Conservation (phyloP, 371 early-diverging fungal genomes). For the Rhizopus sp. region DNA sequence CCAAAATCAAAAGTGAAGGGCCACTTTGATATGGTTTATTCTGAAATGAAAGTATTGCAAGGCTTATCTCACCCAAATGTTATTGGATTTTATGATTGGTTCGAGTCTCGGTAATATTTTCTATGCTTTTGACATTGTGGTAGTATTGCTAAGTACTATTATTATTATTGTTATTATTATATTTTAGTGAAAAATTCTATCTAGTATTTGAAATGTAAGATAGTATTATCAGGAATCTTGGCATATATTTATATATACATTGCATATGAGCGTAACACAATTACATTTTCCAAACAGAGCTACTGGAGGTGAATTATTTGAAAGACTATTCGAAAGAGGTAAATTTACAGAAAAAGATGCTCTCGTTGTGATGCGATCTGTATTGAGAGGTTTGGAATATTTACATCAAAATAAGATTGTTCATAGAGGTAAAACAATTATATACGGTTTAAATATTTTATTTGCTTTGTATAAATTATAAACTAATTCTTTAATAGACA, state of each 20-base stretch:
- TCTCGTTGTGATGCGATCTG: slow-evolving; percentile 61
- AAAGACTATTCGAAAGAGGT: slow-evolving; percentile 80
- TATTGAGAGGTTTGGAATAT: slow-evolving; percentile 65
- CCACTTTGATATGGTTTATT: slow-evolving; percentile 73
- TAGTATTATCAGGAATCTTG: background rate
- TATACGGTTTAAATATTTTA: no score
- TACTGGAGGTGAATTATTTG: slow-evolving; percentile 90
- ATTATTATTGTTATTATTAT: background rate
- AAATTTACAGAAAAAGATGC: slow-evolving; percentile 89
- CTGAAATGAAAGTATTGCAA: slow-evolving; percentile 70
- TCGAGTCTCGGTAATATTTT: slow-evolving; percentile 66
- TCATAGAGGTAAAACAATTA: slow-evolving; percentile 61
- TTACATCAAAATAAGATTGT: slow-evolving; percentile 71
- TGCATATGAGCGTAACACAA: background rate
- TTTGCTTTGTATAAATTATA: background rate
- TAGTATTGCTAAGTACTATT: background rate
- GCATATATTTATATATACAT: background rate
- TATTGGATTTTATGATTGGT: slow-evolving; percentile 78
- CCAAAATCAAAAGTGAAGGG: slow-evolving; percentile 63
- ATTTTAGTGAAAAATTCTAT: slow-evolving; percentile 64
- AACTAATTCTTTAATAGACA: slow-evolving; percentile 40
- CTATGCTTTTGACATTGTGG: no score
- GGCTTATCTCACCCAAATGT: slow-evolving; percentile 79
- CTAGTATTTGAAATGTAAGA: slow-evolving; percentile 82
- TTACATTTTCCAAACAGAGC: slow-evolving; percentile 37